Percentiles rank a stretch among this genome's conserved stretches.
Conservation (phyloP, 2,329 filamentous ascomycete species). For the Zasmidium angulare region DNA sequence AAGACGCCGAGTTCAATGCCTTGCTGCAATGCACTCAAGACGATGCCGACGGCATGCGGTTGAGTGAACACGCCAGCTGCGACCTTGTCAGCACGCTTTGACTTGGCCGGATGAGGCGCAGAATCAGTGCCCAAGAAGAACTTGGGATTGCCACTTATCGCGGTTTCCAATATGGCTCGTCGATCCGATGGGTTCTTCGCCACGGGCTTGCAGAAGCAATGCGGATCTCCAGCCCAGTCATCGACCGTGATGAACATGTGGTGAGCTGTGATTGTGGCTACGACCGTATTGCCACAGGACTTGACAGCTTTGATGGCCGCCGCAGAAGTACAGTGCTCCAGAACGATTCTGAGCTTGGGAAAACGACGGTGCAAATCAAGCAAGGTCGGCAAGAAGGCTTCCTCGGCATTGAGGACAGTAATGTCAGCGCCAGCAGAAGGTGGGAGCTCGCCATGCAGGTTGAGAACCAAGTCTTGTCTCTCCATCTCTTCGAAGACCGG, state of each 20-base stretch:
- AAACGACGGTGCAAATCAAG: constrained; percentile 71
- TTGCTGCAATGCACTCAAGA: constrained; percentile 65
- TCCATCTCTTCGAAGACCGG: constrained; percentile 90
- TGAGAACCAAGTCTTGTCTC: constrained; percentile 75
- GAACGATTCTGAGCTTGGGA: constrained; percentile 64
- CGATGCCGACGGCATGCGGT: constrained; percentile 65
- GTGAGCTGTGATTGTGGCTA: constrained; percentile 80
- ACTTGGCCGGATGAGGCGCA: constrained; percentile 65
- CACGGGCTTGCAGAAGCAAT: constrained; percentile 76
- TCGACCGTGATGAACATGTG: constrained; percentile 80
- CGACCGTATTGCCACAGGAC: constrained; percentile 74
- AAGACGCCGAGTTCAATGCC: constrained; percentile 58
- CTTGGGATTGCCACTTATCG: constrained; percentile 59
- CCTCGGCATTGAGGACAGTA: constrained; percentile 64
- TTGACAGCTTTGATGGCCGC: constrained; percentile 77
- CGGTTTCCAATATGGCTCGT: constrained; percentile 67
- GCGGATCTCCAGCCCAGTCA: constrained; percentile 65
- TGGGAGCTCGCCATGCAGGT: constrained; percentile 89
- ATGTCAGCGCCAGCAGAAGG: constrained; percentile 45
- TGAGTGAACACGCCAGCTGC: constrained; percentile 80
- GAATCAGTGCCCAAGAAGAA: constrained; percentile 77
- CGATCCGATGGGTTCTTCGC: constrained; percentile 67
- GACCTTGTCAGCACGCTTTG: constrained; percentile 59
- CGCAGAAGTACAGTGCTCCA: constrained; percentile 86
- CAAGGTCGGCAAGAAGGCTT: constrained; percentile 78